Base-by-base conservation (phyloP, 495 filamentous ascomycete species). In the Platismatia glauca region DNA sequence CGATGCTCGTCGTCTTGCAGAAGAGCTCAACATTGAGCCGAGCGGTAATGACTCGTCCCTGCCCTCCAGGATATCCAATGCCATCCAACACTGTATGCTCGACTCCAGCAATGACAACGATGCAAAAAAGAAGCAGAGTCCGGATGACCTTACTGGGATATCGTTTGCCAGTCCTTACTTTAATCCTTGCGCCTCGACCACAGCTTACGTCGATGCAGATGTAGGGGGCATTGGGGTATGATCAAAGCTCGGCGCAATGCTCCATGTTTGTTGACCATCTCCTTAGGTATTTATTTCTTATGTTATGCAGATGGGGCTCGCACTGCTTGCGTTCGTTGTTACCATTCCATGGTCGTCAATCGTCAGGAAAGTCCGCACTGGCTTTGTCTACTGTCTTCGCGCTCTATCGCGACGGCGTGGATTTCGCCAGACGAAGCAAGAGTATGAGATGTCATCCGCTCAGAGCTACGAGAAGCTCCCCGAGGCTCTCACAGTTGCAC, bases 271-370 rank as follows among this genome's bases (percentile, higher is more conserved):
- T 20, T 43, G 39, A 43, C 39, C 15, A 20, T 4, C 3, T 43
- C 39, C 3, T 16, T 20, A 66, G 59, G 41, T 69, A 5, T 66
- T 66, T 20, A 38, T 64, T 16, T 66, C 64, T 9, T 64, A 69
- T 27, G 64, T 53, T 46, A 69, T 69, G 12, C 64, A 69, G 18
- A 55, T 35, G 16, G 50, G 60, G n/a, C 60, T 66, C 15, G 67
- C 67, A 0, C 7, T 69, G 4, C 33, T 64, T 22, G 58, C 27
- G 24, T 62, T 69, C 29, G 2, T 58, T 12, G 46, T 38, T 1
- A 57, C 60, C 18, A 41, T 68, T 24, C 24, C 60, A 2, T 61
- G 34, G 46, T 39, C 55, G 52, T 60, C 48, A 34, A 35, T 62
- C 27, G 3, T 43, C 39, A 43, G 13, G 7, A 7, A 4, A 43